phyloP scores from a whole-genome alignment of 805 yeast species.

The Candida piceae region DNA sequence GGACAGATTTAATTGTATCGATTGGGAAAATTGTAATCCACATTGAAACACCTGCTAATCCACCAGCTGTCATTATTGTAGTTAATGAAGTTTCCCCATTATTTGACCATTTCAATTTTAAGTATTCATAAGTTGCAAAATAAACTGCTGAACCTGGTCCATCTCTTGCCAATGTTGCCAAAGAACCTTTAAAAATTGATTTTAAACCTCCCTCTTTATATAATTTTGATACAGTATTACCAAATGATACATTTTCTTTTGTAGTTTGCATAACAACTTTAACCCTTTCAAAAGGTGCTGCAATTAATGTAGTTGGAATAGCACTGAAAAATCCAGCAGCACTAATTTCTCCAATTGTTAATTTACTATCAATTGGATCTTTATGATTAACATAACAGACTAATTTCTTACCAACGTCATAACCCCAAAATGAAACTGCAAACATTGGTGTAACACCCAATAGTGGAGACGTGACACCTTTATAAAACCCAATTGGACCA shows the following conservation, averaged over 20 bases:
- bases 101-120: slow-evolving; percentile 58
- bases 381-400: slow-evolving; percentile 44
- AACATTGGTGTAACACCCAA: slow-evolving; percentile 98
- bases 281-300: slow-evolving; percentile 97
- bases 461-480: slow-evolving; percentile 92
- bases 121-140: slow-evolving; percentile 87
- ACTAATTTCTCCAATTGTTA: slow-evolving; percentile 68
- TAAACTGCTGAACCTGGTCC: slow-evolving; percentile 97
- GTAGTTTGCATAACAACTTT: slow-evolving; percentile 84
- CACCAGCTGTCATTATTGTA: slow-evolving; percentile 87
- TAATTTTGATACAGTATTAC: slow-evolving; percentile 59
- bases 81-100: slow-evolving; percentile 55
- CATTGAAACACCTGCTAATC: slow-evolving; percentile 94
- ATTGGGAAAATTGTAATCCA: slow-evolving; percentile 95
- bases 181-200: slow-evolving; percentile 86
- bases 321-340: slow-evolving; percentile 95
- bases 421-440: slow-evolving; percentile 98
- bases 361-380: slow-evolving; percentile 29
- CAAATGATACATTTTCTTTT: slow-evolving; percentile 42
- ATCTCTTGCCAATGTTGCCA: slow-evolving; percentile 90
- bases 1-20: slow-evolving; percentile 86
- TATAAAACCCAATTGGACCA: slow-evolving; percentile 77
- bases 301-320: slow-evolving; percentile 88
- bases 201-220: slow-evolving; percentile 75
- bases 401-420: slow-evolving; percentile 82